Base-by-base conservation (phyloP, 2,329 filamentous ascomycete genomes). In the Cladosporium phlei region DNA sequence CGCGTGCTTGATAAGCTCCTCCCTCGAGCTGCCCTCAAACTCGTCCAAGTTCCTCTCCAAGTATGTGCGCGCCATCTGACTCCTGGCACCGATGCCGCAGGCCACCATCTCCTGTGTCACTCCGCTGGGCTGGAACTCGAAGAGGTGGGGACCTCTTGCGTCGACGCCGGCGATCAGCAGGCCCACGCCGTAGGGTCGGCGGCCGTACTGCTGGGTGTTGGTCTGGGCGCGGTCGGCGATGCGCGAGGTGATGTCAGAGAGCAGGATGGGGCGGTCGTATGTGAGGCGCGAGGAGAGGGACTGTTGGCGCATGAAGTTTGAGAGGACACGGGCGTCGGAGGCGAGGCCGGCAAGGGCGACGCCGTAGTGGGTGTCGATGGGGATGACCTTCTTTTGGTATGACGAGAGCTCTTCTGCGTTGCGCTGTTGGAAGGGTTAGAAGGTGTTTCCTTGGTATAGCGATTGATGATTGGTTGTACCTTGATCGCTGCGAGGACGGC, bases 281-380 rank as follows among this genome's bases (percentile, higher is more conserved):
- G 89, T 95, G 61, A 98, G 84, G 69, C 91, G 89, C 62, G 93
- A 91, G 63, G 88, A 86, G 63, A 98, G 88, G 54, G 88, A 95
- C 74, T 97, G 93, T 74, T 95, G 89, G 77, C 96, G 97, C 91
- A 98, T 97, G 77, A 96, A 98, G 81, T 98, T 98, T 77, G 90
- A 96, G 60, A 98, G 89, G 60, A 98, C 93, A 64, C 93, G 93
- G 66, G 91, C 93, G 71, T 98, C 93, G 49, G 91, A 96, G 57
- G 93, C 93, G 53, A 98, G 87, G 60, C 93, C 93, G 58, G 93
- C 93, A 62, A 98, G 94, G 62, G 91, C 89, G 63, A 98, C 83
- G 58, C 90, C 93, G 61, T 93, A 85, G 71, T 98, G 93, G 62
- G 91, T 87, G 71, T 98, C 93, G 72, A 98, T 85, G 61, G 85